Percentiles rank a stretch among this genome's conserved stretches.
Conservation (phyloP, 2,329 filamentous ascomycete species). For the Colletotrichum echinochloae region DNA sequence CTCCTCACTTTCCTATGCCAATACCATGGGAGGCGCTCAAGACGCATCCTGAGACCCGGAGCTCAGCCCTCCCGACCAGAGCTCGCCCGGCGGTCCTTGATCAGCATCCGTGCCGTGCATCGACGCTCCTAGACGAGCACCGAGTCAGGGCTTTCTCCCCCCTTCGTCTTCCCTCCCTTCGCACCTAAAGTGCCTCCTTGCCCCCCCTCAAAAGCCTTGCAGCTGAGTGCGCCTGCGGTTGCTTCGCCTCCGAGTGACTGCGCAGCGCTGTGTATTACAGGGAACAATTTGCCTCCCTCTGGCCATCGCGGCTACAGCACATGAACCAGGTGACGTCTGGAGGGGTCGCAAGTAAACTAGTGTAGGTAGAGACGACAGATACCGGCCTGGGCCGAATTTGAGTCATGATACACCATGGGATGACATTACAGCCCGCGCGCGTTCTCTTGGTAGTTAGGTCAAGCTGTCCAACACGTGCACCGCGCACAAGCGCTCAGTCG, state of each 20-base stretch:
- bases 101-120: conserved; percentile 30
- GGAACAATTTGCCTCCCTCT: conserved; percentile 11
- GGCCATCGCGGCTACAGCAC: neutral
- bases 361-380: neutral
- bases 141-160: conserved; percentile 29
- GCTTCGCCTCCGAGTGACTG: neutral
- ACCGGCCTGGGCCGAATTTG: neutral
- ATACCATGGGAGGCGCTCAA: conserved; percentile 14
- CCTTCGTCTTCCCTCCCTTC: neutral
- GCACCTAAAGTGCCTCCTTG: too few species aligned
- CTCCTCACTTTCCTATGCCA: neutral
- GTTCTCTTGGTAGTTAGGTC: neutral
- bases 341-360: conserved; percentile 13
- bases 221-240: neutral
- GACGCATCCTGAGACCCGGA: conserved; percentile 39
- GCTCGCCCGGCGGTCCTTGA: conserved; percentile 20
- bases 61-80: conserved; percentile 27
- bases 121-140: conserved; percentile 20
- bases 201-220: too few species aligned
- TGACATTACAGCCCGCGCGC: neutral
- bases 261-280: neutral
- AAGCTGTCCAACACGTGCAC: neutral
- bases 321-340: conserved; percentile 3
- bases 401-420: conserved; percentile 9
- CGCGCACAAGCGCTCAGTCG: neutral